phyloP scores from a whole-genome alignment of 164 flowering plant genomes.

The Umbilicus rupestris region DNA sequence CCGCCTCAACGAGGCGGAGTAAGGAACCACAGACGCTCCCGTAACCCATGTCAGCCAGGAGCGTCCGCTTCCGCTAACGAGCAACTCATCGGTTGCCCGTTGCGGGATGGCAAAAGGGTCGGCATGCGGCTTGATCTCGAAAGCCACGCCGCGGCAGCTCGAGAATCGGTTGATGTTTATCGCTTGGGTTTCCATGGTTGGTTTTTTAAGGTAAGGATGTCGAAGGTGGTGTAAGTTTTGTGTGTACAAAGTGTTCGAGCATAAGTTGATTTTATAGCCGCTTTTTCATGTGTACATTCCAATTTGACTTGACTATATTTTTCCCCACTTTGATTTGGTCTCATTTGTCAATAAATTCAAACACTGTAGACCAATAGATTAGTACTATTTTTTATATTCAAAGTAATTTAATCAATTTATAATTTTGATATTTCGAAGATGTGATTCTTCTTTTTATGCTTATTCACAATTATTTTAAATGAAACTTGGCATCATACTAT shows the following conservation, averaged over 20 bases:
- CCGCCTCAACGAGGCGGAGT: constrained; percentile 9
- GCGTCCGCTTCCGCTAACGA: constrained; percentile 10
- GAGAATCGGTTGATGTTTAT: constrained; percentile 15
- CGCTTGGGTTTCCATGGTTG: constrained; percentile 3
- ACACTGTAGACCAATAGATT: neutral
- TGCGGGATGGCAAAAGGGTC: constrained; percentile 19
- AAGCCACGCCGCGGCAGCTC: constrained; percentile 25
- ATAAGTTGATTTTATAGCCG: constrained; percentile 7
- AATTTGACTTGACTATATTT: neutral
- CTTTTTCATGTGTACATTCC: neutral
- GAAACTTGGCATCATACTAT: no score
- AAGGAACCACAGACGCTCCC: constrained; percentile 15
- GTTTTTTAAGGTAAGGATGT: neutral
- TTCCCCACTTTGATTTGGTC: constrained; percentile 3
- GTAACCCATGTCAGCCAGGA: constrained; percentile 14
- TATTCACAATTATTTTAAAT: no score
- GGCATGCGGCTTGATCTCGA: constrained; percentile 20
- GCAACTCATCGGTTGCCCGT: neutral
- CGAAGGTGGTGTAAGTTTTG: neutral
- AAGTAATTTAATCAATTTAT: no score
- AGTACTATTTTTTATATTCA: neutral
- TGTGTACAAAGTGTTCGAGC: neutral
- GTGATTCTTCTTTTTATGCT: neutral
- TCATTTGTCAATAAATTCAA: neutral
- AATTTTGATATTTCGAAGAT: no score